These are phyloP conservation scores for Puccinia sorghi DNA, from an alignment of 1,284 basidiomycete genomes.

Conservation along the genomic window DNA sequence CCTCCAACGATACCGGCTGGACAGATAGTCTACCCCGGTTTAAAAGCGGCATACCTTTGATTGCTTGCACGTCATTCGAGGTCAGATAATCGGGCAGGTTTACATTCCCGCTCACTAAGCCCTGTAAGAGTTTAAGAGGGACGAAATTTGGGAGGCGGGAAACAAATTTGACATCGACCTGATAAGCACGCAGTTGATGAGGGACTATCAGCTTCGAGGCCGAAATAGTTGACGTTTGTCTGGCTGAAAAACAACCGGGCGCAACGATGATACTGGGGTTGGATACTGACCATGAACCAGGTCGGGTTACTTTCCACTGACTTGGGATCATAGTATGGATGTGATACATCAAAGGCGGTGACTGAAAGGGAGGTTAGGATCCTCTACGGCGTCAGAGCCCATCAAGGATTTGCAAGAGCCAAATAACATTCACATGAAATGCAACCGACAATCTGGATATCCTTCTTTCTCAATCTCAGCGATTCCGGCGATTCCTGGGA, in stretches of 20 bases:
- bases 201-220: neutral
- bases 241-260: neutral
- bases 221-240: neutral
- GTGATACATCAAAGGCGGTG: conserved; percentile 59
- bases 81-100: conserved; percentile 56
- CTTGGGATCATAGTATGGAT: conserved; percentile 91
- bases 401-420: conserved; percentile 51
- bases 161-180: conserved; percentile 77
- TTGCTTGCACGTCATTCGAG: conserved; percentile 57
- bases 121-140: conserved; percentile 73
- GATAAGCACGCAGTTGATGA: conserved; percentile 41
- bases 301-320: conserved; percentile 72
- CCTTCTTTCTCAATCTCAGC: conserved; percentile 65
- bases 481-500: conserved; percentile 54
- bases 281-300: conserved; percentile 72
- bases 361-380: neutral
- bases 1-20: conserved; percentile 71
- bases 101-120: conserved; percentile 59
- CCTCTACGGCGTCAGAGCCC: conserved; percentile 22
- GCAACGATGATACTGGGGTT: neutral
- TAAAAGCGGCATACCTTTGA: conserved; percentile 75
- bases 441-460: conserved; percentile 78
- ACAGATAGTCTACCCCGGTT: conserved; percentile 82
- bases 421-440: conserved; percentile 28
- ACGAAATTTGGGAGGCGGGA: conserved; percentile 72